These are phyloP conservation scores for Polyplosphaeria fusca DNA, from an alignment of 495 filamentous ascomycete genomes.

Conservation along the genomic window DNA sequence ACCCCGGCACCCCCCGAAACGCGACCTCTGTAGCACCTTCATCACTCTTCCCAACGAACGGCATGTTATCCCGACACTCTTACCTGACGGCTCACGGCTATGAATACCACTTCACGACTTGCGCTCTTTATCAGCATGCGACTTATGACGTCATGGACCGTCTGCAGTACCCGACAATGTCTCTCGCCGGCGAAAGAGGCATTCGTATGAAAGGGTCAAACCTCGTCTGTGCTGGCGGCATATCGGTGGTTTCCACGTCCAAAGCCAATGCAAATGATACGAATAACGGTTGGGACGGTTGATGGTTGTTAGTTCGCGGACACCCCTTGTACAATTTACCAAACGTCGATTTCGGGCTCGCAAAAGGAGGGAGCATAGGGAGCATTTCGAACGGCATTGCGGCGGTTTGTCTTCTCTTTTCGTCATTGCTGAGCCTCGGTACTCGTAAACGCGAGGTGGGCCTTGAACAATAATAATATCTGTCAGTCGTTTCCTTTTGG, in stretches of 20 bases:
- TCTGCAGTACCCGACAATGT: constrained; percentile 14
- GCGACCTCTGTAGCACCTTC: constrained; percentile 18
- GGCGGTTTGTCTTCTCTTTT: constrained; percentile 6
- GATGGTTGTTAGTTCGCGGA: constrained; percentile 1
- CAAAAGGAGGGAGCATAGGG: not conserved
- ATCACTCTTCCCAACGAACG: constrained; percentile 1
- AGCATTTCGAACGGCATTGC: constrained; percentile 1
- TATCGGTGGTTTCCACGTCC: not conserved
- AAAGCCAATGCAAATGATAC: not conserved
- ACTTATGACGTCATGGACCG: constrained; percentile 12
- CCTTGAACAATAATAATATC: not conserved
- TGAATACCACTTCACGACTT: constrained; percentile 9
- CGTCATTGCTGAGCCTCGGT: not conserved
- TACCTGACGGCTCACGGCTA: constrained; percentile 14
- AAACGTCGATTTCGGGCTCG: constrained; percentile 6
- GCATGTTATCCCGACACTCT: not conserved
- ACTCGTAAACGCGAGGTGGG: not conserved
- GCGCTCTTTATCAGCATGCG: constrained; percentile 3
- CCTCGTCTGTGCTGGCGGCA: not conserved
- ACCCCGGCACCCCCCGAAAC: constrained; percentile 16
- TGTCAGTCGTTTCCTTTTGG: constrained; percentile 17
- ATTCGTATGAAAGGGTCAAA: constrained; percentile 10
- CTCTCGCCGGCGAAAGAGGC: constrained; percentile 33
- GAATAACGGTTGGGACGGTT: constrained; percentile 12
- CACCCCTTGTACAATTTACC: constrained; percentile 1